A percentile compares a stretch with the other conserved stretches of the same genome.
Evolutionary conservation across 108 stramenopile species (phyloP).

Genomic region (Ochromonas danica): DNA sequence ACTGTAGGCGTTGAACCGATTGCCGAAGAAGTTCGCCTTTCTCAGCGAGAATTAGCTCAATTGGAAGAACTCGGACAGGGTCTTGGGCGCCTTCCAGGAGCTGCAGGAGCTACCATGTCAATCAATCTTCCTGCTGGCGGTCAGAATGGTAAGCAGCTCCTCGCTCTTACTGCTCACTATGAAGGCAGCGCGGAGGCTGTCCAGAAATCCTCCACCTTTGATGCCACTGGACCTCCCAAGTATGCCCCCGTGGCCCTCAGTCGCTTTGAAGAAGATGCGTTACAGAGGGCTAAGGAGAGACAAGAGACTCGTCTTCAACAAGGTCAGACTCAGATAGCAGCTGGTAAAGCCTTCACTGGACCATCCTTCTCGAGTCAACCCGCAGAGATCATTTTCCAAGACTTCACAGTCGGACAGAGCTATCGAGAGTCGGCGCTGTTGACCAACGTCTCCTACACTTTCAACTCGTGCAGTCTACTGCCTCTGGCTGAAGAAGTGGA

Average conservation of each 20-base stretch:
- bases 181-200: neutral
- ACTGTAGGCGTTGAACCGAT: neutral
- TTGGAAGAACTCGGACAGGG: neutral
- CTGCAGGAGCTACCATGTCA: neutral
- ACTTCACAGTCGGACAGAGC: constrained; percentile 53
- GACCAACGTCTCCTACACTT: constrained; percentile 60
- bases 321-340: constrained; percentile 47
- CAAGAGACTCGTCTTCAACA: neutral
- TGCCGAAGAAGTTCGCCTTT: neutral
- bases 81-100: neutral
- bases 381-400: constrained; percentile 52
- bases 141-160: neutral
- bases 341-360: constrained; percentile 49
- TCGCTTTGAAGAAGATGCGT: constrained; percentile 47
- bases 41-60: neutral
- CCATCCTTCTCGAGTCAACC: constrained; percentile 51
- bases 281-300: constrained; percentile 38
- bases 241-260: neutral
- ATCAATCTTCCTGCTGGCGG: neutral
- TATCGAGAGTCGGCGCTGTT: constrained; percentile 45
- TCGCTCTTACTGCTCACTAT: neutral
- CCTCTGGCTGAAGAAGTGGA: constrained; percentile 47
- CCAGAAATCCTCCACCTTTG: neutral
- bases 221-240: neutral
- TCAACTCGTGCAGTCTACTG: constrained; percentile 61